Evolutionary conservation across 495 filamentous ascomycete genomes (phyloP).

Genomic region (Penicillium coprophilum): DNA sequence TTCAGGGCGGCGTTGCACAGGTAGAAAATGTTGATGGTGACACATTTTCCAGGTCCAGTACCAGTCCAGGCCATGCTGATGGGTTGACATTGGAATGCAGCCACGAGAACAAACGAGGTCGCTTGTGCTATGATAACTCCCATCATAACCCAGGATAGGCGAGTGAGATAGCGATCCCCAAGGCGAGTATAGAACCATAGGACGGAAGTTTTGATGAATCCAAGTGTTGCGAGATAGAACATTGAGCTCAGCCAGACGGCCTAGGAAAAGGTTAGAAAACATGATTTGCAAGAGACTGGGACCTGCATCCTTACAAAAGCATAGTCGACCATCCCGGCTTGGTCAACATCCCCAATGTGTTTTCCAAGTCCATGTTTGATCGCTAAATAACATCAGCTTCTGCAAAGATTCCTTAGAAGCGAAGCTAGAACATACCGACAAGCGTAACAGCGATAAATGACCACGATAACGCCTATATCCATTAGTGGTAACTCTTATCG

Average conservation of each 20-base stretch:
- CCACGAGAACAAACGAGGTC: constrained; percentile 36
- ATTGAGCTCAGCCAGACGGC: constrained; percentile 44
- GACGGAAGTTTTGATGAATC: constrained; percentile 43
- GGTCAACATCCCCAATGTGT: constrained; percentile 28
- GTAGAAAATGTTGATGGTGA: constrained; percentile 48
- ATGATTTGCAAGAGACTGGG: too few species aligned
- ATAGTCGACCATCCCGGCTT: constrained; percentile 25
- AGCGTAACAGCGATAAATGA: constrained; percentile 38
- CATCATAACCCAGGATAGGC: constrained; percentile 35
- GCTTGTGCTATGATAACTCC: constrained; percentile 33
- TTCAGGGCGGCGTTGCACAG: constrained; percentile 49
- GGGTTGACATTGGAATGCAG: constrained; percentile 40
- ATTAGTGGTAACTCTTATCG: constrained; percentile 9
- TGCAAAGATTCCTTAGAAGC: background rate
- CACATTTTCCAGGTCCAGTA: constrained; percentile 35
- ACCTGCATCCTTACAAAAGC: constrained; percentile 26
- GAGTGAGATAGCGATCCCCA: constrained; percentile 35
- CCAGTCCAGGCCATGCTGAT: constrained; percentile 36
- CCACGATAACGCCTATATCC: constrained; percentile 35
- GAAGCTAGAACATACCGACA: constrained; percentile 26
- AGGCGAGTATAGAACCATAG: constrained; percentile 43
- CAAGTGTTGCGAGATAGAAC: constrained; percentile 41
- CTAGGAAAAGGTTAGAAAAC: constrained; percentile 17
- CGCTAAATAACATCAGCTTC: constrained; percentile 24
- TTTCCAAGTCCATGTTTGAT: constrained; percentile 37